Evolutionary conservation across 805 yeast genomes (phyloP), one percentile per base, ranked within the genome.

Genomic region (Kluyveromyces wickerhamii): DNA sequence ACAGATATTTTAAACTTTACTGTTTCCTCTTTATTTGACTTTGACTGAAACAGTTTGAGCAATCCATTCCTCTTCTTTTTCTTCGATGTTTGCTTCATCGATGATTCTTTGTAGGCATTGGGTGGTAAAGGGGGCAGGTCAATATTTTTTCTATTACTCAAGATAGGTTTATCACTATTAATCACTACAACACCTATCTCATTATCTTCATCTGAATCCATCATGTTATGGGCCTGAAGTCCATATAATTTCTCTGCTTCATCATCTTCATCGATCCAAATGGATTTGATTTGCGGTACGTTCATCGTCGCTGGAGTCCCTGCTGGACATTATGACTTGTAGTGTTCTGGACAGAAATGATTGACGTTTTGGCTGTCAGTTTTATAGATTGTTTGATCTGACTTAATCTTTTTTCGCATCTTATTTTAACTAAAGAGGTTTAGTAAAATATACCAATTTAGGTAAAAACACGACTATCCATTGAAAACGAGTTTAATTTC

Each of bases 261-360:
- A 31, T 52, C 42, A 29, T 62, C 67, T 27, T 64, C 68, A 36
- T 62, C 69, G 15, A 64, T 39, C 69, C 69, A 64, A 34, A 64
- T 63, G 21, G 67, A 63, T 39, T 56, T 60, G 64, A 64, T 63
- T 38, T 51, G 57, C 17, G 58, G 61, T 21, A 54, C 31, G 16
- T 37, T 35, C 36, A 33, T 29, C 9, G 7, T 14, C n/a, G n/a
- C n/a, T n/a, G n/a, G n/a, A n/a, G n/a, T n/a, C n/a, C n/a, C n/a
- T n/a, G n/a, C n/a, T n/a, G n/a, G n/a, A n/a, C n/a, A n/a, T n/a
- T n/a, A n/a, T n/a, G n/a, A n/a, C n/a, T n/a, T n/a, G n/a, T n/a
- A n/a, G n/a, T n/a, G n/a, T n/a, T n/a, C n/a, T n/a, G n/a, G n/a
- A n/a, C n/a, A n/a, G n/a, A n/a, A n/a, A n/a, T n/a, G n/a, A n/a